Conservation (phyloP, 2,329 filamentous ascomycete genomes). For the Stachybotrys chlorohalonatus region DNA sequence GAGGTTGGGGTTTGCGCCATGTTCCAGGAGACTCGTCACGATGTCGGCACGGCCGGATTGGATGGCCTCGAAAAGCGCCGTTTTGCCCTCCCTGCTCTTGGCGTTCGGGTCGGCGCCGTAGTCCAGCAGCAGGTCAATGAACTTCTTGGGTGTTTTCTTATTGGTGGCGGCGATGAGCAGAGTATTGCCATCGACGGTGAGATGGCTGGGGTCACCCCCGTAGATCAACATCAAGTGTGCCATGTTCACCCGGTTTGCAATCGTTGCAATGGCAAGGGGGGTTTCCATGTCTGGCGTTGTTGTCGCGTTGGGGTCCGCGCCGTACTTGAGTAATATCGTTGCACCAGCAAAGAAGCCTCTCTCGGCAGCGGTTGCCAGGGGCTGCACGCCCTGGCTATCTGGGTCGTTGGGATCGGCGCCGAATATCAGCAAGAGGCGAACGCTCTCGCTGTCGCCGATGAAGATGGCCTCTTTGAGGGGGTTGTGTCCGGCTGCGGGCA, state of each 20-base stretch:
- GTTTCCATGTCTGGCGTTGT: conserved; percentile 43
- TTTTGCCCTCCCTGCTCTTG: conserved; percentile 53
- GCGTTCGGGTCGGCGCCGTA: conserved; percentile 50
- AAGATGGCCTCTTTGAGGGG: conserved; percentile 44
- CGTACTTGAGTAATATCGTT: conserved; percentile 54
- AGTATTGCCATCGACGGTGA: conserved; percentile 49
- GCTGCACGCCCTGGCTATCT: conserved; percentile 39
- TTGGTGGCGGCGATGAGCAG: conserved; percentile 51
- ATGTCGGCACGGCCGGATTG: conserved; percentile 46
- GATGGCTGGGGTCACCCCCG: conserved; percentile 46
- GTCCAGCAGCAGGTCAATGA: conserved; percentile 50
- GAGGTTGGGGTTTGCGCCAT: conserved; percentile 57
- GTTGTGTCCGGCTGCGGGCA: conserved; percentile 34
- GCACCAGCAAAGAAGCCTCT: conserved; percentile 47
- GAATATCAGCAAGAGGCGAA: conserved; percentile 47
- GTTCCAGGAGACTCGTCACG: conserved; percentile 38
- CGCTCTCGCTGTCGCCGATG: conserved; percentile 40
- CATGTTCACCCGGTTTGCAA: conserved; percentile 45
- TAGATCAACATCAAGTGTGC: conserved; percentile 52
- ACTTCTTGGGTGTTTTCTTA: conserved; percentile 42
- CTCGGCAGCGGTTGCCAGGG: conserved; percentile 41
- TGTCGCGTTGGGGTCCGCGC: conserved; percentile 46
- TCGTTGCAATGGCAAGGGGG: conserved; percentile 41
- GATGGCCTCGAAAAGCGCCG: conserved; percentile 55
- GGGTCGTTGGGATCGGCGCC: conserved; percentile 46